Evolutionary conservation across 2,329 filamentous ascomycete genomes (phyloP).

Genomic region (Hypocrella siamensis): DNA sequence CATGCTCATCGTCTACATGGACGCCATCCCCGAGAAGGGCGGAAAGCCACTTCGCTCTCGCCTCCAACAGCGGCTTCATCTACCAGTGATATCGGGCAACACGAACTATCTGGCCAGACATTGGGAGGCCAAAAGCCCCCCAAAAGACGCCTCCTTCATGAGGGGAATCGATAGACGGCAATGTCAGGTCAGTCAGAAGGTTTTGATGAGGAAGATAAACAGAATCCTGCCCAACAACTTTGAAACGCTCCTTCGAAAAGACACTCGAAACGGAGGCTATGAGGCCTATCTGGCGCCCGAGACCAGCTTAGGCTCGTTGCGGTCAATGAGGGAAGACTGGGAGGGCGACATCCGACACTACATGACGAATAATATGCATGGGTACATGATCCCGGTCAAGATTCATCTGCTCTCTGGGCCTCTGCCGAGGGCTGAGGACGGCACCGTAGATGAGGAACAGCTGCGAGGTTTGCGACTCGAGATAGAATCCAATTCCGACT

Average conservation of each 20-base stretch:
- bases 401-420: slow-evolving; percentile 2
- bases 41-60: slow-evolving; percentile 36
- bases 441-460: slow-evolving; percentile 9
- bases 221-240: background rate
- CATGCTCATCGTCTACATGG: slow-evolving; percentile 31
- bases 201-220: slow-evolving; percentile 1
- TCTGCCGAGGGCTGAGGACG: slow-evolving; percentile 1
- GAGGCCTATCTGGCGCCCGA: slow-evolving; percentile 3
- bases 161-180: slow-evolving; percentile 16
- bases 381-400: slow-evolving; percentile 3
- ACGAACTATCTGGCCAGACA: slow-evolving; percentile 24
- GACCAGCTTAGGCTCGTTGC: background rate
- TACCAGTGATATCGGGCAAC: slow-evolving; percentile 24
- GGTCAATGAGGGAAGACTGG: slow-evolving; percentile 1
- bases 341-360: slow-evolving; percentile 3
- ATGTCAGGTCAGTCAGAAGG: slow-evolving; percentile 13
- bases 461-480: slow-evolving; percentile 14
- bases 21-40: slow-evolving; percentile 30
- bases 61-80: slow-evolving; percentile 25
- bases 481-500: slow-evolving; percentile 5
- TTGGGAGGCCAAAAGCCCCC: slow-evolving; percentile 28
- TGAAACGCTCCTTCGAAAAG: background rate
- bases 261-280: slow-evolving; percentile 1
- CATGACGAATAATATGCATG: slow-evolving; percentile 2
- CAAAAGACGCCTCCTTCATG: slow-evolving; percentile 25